Evolutionary conservation across 2,329 filamentous ascomycete genomes (phyloP).

Genomic region (Chaetomiaceae sp.): DNA sequence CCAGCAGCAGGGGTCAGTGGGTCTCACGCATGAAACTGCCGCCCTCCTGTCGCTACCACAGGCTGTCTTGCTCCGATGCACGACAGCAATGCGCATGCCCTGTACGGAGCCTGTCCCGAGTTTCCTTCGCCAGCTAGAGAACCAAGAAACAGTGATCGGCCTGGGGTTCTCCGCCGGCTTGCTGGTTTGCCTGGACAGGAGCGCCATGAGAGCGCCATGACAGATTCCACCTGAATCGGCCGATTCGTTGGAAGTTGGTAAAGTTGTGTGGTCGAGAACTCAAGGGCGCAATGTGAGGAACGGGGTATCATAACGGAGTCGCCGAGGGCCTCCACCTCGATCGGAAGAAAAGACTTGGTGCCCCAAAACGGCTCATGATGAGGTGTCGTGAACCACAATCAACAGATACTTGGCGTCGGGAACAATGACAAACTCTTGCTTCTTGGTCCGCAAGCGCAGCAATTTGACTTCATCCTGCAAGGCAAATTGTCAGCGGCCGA

Average conservation of each 20-base stretch:
- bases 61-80: not conserved
- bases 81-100: not conserved
- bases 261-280: not conserved
- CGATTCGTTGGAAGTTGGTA: not conserved
- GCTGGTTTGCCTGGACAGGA: not conserved
- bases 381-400: slow-evolving; percentile 78
- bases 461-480: slow-evolving; percentile 69
- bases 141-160: not conserved
- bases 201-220: not conserved
- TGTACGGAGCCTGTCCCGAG: not conserved
- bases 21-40: not conserved
- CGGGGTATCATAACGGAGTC: not conserved
- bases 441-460: slow-evolving; percentile 73
- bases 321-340: not conserved
- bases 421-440: slow-evolving; percentile 79
- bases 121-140: not conserved
- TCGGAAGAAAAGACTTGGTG: not conserved
- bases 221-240: not conserved
- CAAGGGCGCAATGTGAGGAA: too few relatives aligned
- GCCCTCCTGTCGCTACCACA: slow-evolving; percentile 1
- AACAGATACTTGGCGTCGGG: slow-evolving; percentile 75
- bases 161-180: not conserved
- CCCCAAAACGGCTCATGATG: slow-evolving; percentile 45
- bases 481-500: slow-evolving; percentile 12
- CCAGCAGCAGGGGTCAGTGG: not conserved